A percentile compares a stretch with the other conserved stretches of the same genome.
These are phyloP conservation scores for Phytophthora foliorum DNA, from an alignment of 352 stramenopile species.

Conservation along the genomic window DNA sequence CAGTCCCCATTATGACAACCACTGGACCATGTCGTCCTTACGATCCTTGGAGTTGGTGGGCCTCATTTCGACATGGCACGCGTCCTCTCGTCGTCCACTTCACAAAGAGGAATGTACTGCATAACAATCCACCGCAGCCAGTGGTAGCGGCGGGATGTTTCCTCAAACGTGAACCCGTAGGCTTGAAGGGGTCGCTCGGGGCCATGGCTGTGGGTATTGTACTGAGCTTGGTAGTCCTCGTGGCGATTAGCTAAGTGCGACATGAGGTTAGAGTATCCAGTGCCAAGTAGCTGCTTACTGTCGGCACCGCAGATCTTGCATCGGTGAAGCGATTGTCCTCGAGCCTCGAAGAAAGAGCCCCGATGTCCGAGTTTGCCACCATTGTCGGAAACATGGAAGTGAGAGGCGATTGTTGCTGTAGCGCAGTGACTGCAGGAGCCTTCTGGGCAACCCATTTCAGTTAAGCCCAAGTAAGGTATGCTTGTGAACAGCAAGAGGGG, in stretches of 20 bases:
- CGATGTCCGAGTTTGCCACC: constrained; percentile 2
- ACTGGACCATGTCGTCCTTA: neutral
- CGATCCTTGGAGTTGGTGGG: constrained; percentile 7
- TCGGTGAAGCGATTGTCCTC: constrained; percentile 3
- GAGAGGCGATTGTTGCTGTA: neutral
- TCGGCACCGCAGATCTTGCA: constrained; percentile 4
- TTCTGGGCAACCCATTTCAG: too few species aligned
- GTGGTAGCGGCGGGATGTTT: constrained; percentile 3
- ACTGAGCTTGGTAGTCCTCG: constrained; percentile 7
- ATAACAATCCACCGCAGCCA: constrained; percentile 13
- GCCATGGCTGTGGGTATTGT: neutral
- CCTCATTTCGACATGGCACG: constrained; percentile 3
- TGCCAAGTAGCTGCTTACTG: neutral
- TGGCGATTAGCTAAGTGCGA: constrained; percentile 9
- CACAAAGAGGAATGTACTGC: constrained; percentile 9
- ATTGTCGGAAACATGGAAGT: constrained; percentile 8
- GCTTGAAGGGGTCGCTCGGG: neutral
- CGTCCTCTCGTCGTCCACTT: constrained; percentile 8
- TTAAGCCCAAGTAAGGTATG: too few species aligned
- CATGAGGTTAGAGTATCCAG: constrained; percentile 6
- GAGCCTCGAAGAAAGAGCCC: constrained; percentile 14
- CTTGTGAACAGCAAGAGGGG: too few species aligned
- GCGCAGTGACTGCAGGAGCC: too few species aligned
- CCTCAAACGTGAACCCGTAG: constrained; percentile 14
- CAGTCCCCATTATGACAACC: neutral